A percentile compares a stretch with the other conserved stretches of the same genome.
Conservation (phyloP, 2,329 filamentous ascomycete genomes). For the Coccinonectria pachysandricola region DNA sequence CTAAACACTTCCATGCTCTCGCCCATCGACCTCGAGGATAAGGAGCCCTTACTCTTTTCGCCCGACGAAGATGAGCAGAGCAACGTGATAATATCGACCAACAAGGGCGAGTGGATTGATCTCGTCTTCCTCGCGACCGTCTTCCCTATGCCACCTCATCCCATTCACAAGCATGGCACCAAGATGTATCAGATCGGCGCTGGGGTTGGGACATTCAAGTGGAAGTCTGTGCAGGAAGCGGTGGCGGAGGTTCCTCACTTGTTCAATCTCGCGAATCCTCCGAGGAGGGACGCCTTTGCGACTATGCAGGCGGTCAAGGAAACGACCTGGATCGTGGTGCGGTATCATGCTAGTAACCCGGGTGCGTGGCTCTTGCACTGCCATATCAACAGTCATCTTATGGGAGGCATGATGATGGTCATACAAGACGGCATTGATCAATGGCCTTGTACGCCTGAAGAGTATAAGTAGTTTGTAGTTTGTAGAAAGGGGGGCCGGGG, state of each 20-base stretch:
- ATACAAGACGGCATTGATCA: conserved; percentile 37
- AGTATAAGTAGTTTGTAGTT: too few relatives aligned
- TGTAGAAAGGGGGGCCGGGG: too few relatives aligned
- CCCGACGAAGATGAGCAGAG: conserved; percentile 22
- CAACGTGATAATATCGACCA: conserved; percentile 39
- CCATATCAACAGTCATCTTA: conserved; percentile 43
- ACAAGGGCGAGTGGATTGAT: conserved; percentile 42
- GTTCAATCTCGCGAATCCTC: conserved; percentile 49
- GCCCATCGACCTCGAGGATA: conserved; percentile 25
- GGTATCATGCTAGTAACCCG: conserved; percentile 42
- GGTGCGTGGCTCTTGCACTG: conserved; percentile 47
- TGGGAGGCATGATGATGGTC: conserved; percentile 44
- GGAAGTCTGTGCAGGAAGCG: conserved; percentile 43
- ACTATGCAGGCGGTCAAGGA: conserved; percentile 13
- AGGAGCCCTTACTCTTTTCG: conserved; percentile 35
- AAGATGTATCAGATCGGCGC: conserved; percentile 48
- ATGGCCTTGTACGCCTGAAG: conserved; percentile 30
- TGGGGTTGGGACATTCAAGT: conserved; percentile 41
- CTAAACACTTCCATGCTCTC: conserved; percentile 36
- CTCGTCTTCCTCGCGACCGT: conserved; percentile 37
- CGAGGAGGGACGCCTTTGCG: conserved; percentile 35
- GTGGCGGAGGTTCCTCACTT: conserved; percentile 31
- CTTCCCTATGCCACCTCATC: conserved; percentile 40
- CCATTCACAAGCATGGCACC: conserved; percentile 55
- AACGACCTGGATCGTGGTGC: conserved; percentile 35